These are phyloP conservation scores for Allium fistulosum DNA, from an alignment of 106 monocot genomes.

Conservation along the genomic window DNA sequence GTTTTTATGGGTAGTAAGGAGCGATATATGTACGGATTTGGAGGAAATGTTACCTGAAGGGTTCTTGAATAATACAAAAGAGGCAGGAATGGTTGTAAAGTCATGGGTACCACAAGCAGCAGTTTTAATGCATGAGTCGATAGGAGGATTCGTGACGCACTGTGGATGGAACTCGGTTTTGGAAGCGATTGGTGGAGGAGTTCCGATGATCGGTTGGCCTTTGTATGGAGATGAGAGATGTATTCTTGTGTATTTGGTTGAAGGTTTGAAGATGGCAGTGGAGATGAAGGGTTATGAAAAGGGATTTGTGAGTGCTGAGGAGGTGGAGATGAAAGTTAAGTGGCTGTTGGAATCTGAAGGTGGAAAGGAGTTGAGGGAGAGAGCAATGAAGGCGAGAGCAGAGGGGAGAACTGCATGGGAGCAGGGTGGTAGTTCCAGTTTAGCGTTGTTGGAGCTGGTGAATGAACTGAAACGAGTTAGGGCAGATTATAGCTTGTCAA, in stretches of 20 bases:
- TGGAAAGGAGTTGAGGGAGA: slow-evolving; percentile 16
- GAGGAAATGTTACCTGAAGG: slow-evolving; percentile 39
- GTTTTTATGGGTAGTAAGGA: slow-evolving; percentile 1
- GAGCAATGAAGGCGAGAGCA: slow-evolving; percentile 14
- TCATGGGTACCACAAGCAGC: slow-evolving; percentile 53
- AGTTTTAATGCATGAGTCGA: slow-evolving; percentile 35
- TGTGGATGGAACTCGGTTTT: slow-evolving; percentile 61
- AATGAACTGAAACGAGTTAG: background rate
- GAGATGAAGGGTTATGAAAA: slow-evolving; percentile 32
- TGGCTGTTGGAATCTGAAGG: slow-evolving; percentile 49
- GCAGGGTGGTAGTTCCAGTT: slow-evolving; percentile 15
- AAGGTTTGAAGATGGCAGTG: slow-evolving; percentile 28
- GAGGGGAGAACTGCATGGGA: slow-evolving; percentile 11
- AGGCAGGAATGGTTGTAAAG: slow-evolving; percentile 40
- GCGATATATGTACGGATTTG: slow-evolving; percentile 10
- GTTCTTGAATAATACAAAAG: slow-evolving; percentile 39
- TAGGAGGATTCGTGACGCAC: slow-evolving; percentile 60
- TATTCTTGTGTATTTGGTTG: slow-evolving; percentile 36
- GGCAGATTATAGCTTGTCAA: no score
- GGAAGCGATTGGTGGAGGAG: slow-evolving; percentile 39
- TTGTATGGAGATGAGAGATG: slow-evolving; percentile 55
- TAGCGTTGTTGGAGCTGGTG: slow-evolving; percentile 19
- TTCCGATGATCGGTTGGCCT: slow-evolving; percentile 58
- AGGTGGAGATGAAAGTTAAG: slow-evolving; percentile 47
- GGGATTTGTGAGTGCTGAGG: slow-evolving; percentile 38